A percentile compares a stretch with the other conserved stretches of the same genome.
phyloP scores from a whole-genome alignment of 228 moss, liverwort and hornwort genomes.

The Sphagnum magellanicum region DNA sequence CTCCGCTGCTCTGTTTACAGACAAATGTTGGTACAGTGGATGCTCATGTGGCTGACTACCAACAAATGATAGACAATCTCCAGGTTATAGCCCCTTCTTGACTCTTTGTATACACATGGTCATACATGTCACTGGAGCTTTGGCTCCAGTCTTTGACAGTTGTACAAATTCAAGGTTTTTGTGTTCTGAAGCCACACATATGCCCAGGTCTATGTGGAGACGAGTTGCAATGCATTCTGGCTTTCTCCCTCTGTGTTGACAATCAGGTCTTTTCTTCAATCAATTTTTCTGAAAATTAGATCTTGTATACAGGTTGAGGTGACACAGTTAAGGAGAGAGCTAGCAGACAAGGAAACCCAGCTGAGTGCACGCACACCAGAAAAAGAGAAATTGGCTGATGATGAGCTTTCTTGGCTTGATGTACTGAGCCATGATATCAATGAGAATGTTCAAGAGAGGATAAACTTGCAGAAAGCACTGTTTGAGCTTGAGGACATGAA shows the following conservation, averaged over 20 bases:
- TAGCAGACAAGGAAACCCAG: slow-evolving; percentile 75
- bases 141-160: too few species aligned
- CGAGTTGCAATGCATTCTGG: too few species aligned
- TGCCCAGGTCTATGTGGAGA: too few species aligned
- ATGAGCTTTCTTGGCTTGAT: slow-evolving; percentile 83
- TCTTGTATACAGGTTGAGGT: slow-evolving; percentile 60
- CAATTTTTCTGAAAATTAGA: too few species aligned
- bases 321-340: slow-evolving; percentile 66
- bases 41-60: slow-evolving; percentile 87
- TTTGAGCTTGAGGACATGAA: slow-evolving; percentile 90
- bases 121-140: too few species aligned
- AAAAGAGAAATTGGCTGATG: slow-evolving; percentile 52
- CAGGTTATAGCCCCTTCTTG: slow-evolving; percentile 29
- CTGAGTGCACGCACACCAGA: slow-evolving; percentile 64
- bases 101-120: too few species aligned
- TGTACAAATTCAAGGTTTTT: too few species aligned
- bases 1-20: slow-evolving; percentile 32
- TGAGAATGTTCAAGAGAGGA: slow-evolving; percentile 83
- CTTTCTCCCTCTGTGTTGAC: too few species aligned
- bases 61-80: slow-evolving; percentile 81
- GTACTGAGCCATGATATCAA: slow-evolving; percentile 81
- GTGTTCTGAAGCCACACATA: too few species aligned
- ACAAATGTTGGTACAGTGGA: slow-evolving; percentile 77
- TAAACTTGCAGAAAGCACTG: slow-evolving; percentile 82
- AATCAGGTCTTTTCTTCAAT: too few species aligned